Conservation (phyloP, 2,329 filamentous ascomycete species). For the Pseudopithomyces chartarum region DNA sequence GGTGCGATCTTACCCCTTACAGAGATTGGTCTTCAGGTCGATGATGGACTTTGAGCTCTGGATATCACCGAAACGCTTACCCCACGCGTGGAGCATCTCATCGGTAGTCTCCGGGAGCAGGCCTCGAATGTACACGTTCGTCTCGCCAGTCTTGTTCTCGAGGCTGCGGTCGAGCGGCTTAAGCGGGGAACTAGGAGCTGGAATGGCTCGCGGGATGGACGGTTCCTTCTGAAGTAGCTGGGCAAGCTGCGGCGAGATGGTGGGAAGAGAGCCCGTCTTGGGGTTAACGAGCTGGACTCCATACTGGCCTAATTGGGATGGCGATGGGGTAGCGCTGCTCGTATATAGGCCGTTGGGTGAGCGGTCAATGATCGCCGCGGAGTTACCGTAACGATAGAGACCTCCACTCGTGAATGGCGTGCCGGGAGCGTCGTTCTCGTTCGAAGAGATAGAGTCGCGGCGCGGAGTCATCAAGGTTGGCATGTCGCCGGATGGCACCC, state of each 20-base stretch:
- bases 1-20: conserved; percentile 79
- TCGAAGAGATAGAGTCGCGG: conserved; percentile 58
- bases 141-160: conserved; percentile 92
- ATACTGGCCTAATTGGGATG: conserved; percentile 54
- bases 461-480: conserved; percentile 58
- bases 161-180: conserved; percentile 93
- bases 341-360: conserved; percentile 56
- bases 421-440: conserved; percentile 57
- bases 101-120: conserved; percentile 95
- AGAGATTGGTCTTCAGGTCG: conserved; percentile 87
- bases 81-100: conserved; percentile 80
- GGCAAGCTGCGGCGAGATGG: conserved; percentile 53
- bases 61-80: conserved; percentile 86
- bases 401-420: conserved; percentile 52
- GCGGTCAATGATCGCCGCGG: conserved; percentile 55
- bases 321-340: conserved; percentile 55
- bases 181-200: conserved; percentile 82
- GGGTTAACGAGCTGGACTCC: conserved; percentile 43
- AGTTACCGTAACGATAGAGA: conserved; percentile 51
- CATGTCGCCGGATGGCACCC: conserved; percentile 53
- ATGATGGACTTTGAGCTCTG: conserved; percentile 99
- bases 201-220: conserved; percentile 82
- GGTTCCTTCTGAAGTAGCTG: conserved; percentile 69
- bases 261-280: conserved; percentile 44
- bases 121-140: conserved; percentile 97